Evolutionary conservation across 441 rosid species (phyloP).

Genomic region (Adansonia grandidieri): DNA sequence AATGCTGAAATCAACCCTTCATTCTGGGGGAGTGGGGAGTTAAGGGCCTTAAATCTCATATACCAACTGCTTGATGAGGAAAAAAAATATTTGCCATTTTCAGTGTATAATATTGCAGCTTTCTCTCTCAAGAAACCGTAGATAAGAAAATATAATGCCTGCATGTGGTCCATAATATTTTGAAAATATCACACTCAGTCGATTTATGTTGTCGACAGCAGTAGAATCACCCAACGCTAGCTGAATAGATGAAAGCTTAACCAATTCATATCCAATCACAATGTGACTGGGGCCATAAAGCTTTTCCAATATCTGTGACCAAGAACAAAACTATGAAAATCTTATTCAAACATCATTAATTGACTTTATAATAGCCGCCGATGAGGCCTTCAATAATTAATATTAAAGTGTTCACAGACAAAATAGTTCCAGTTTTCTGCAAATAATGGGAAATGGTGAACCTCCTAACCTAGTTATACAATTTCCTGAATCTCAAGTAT

Average conservation of each 20-base stretch:
- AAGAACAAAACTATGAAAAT: conserved; percentile 25
- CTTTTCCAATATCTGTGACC: conserved; percentile 66
- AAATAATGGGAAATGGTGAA: background rate
- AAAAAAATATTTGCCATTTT: background rate
- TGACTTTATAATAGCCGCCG: background rate
- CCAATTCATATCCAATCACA: conserved; percentile 76
- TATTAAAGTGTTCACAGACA: background rate
- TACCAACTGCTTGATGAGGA: background rate
- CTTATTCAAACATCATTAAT: background rate
- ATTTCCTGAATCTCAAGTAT: background rate
- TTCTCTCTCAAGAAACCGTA: conserved; percentile 48
- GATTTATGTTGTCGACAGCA: conserved; percentile 48
- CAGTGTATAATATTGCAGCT: background rate
- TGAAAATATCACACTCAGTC: conserved; percentile 44
- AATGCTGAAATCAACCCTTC: background rate
- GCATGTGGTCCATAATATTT: conserved; percentile 67
- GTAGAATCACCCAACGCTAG: conserved; percentile 46
- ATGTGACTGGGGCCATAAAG: conserved; percentile 66
- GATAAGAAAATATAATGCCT: conserved; percentile 46
- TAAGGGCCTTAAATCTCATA: background rate
- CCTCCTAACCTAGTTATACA: background rate
- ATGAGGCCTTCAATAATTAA: background rate
- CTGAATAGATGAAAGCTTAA: conserved; percentile 75
- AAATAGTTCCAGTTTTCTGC: background rate
- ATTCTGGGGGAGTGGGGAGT: background rate